phyloP scores from a whole-genome alignment of 139 green algal genomes.

The Zygnema cylindricum region DNA sequence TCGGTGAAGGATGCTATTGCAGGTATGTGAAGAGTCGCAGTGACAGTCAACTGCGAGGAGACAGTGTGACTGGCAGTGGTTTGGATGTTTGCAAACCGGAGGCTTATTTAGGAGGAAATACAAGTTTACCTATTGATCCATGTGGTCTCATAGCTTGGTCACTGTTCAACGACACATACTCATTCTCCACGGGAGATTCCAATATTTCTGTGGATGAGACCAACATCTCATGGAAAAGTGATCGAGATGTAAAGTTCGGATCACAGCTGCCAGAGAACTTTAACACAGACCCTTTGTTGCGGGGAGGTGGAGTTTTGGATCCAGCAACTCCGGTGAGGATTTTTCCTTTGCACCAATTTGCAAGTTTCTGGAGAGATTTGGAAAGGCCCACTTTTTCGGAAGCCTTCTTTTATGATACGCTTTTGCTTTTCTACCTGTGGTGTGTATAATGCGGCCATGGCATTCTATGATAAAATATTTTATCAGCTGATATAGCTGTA shows the following conservation, averaged over 20 bases:
- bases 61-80: slow-evolving; percentile 22
- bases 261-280: slow-evolving; percentile 72
- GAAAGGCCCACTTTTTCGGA: too few species aligned
- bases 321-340: background rate
- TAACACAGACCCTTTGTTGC: slow-evolving; percentile 69
- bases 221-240: slow-evolving; percentile 77
- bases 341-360: too few species aligned
- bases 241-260: slow-evolving; percentile 76
- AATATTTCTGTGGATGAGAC: slow-evolving; percentile 66
- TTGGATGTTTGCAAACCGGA: slow-evolving; percentile 75
- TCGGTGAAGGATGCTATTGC: too few species aligned
- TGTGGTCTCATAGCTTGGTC: slow-evolving; percentile 91
- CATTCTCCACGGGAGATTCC: background rate
- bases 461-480: too few species aligned
- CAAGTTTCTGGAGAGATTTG: too few species aligned
- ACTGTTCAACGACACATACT: slow-evolving; percentile 89
- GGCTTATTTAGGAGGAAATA: slow-evolving; percentile 51
- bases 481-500: too few species aligned
- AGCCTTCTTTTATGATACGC: too few species aligned
- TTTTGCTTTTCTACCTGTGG: too few species aligned
- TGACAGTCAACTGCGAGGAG: slow-evolving; percentile 77
- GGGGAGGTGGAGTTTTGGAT: slow-evolving; percentile 75
- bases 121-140: slow-evolving; percentile 75
- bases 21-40: slow-evolving; percentile 78
- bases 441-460: too few species aligned